Conservation (phyloP, 1,139 yeast species). For the Scheffersomyces parashehatae region DNA sequence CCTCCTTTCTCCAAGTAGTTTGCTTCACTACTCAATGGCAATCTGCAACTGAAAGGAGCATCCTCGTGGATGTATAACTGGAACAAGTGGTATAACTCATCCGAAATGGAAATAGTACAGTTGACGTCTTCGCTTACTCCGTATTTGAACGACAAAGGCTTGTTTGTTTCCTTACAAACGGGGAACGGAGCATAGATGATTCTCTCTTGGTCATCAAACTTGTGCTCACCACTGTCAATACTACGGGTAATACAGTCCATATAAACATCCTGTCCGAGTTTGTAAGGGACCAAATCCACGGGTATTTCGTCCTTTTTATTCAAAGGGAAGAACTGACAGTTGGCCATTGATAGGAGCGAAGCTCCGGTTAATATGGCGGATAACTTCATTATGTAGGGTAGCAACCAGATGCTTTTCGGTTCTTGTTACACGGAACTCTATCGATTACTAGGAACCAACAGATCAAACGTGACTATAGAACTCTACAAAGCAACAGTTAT, state of each 20-base stretch:
- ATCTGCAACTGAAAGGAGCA: constrained; percentile 69
- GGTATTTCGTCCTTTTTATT: constrained; percentile 42
- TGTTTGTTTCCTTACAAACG: constrained; percentile 62
- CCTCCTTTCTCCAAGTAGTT: constrained; percentile 49
- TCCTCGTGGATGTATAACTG: constrained; percentile 78
- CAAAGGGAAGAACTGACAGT: constrained; percentile 36
- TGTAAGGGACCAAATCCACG: constrained; percentile 34
- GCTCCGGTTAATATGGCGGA: constrained; percentile 5
- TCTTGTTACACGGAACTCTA: background rate
- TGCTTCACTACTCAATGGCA: constrained; percentile 50
- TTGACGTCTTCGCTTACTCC: constrained; percentile 54
- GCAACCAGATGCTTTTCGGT: too few species aligned
- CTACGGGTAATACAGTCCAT: constrained; percentile 67
- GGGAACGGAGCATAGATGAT: constrained; percentile 64
- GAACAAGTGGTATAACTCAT: constrained; percentile 68
- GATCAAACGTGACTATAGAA: background rate
- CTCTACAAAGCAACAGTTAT: background rate
- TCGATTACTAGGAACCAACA: background rate
- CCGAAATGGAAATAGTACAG: constrained; percentile 66
- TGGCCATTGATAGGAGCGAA: constrained; percentile 7
- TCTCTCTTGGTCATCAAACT: constrained; percentile 58
- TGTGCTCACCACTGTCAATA: constrained; percentile 76
- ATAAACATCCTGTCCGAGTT: constrained; percentile 45
- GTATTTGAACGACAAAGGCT: constrained; percentile 55
- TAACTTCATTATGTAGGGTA: constrained; percentile 6